Percentiles rank a stretch among this genome's conserved stretches.
Conservation (phyloP, 441 rosid species). For the Mallotus japonicus region DNA sequence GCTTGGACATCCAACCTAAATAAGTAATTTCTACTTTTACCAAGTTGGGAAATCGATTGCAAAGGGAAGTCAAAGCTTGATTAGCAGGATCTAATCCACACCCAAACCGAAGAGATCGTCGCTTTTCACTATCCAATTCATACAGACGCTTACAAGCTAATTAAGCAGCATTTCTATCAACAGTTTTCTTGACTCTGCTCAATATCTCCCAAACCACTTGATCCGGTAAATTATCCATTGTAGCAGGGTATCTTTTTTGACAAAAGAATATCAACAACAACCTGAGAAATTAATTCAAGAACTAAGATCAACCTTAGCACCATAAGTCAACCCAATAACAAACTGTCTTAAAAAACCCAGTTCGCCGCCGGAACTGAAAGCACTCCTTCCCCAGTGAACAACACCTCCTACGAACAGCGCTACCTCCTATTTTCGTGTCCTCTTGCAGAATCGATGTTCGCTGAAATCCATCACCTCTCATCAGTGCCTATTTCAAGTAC, state of each 20-base stretch:
- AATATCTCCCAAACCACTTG: slow-evolving; percentile 71
- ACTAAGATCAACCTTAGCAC: slow-evolving; percentile 39
- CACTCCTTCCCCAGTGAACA: too few species aligned
- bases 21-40: slow-evolving; percentile 65
- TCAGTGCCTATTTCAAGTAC: too few species aligned
- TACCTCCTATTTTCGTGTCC: too few species aligned
- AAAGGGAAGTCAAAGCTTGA: slow-evolving; percentile 60
- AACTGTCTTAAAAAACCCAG: slow-evolving; percentile 46
- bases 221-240: slow-evolving; percentile 77
- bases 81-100: slow-evolving; percentile 82
- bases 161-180: slow-evolving; percentile 66
- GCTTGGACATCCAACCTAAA: slow-evolving; percentile 86
- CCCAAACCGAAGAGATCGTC: slow-evolving; percentile 64
- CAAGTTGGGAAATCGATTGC: slow-evolving; percentile 70
- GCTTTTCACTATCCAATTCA: slow-evolving; percentile 56
- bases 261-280: background rate
- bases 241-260: slow-evolving; percentile 7
- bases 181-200: slow-evolving; percentile 45
- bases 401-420: too few species aligned
- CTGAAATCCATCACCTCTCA: too few species aligned
- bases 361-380: background rate
- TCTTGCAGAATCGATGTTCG: too few species aligned
- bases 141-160: slow-evolving; percentile 62
- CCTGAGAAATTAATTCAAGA: background rate
- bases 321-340: slow-evolving; percentile 78